These are phyloP conservation scores for Paecilomyces sp. DNA, from an alignment of 2,329 filamentous ascomycete genomes.

Conservation along the genomic window DNA sequence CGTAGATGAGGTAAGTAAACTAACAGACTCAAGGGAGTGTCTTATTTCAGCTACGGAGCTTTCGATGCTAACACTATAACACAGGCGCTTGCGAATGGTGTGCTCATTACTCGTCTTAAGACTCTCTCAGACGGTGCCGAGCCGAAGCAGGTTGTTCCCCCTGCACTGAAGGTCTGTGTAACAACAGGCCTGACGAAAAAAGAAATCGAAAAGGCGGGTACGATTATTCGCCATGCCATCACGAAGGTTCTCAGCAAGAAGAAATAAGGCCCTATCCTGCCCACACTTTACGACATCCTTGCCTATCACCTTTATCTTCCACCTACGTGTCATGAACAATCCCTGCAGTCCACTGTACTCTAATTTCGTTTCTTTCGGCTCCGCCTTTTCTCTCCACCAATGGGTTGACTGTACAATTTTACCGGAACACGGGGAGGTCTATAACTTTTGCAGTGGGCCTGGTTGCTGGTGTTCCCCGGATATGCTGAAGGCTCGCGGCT, in stretches of 20 bases:
- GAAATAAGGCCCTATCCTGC: slow-evolving; percentile 28
- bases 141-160: slow-evolving; percentile 62
- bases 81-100: slow-evolving; percentile 75
- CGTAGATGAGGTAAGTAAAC: slow-evolving; percentile 77
- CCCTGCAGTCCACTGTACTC: slow-evolving; percentile 8
- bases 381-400: slow-evolving; percentile 2
- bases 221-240: slow-evolving; percentile 81
- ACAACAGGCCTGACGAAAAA: slow-evolving; percentile 84
- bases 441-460: background rate
- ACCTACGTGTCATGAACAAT: slow-evolving; percentile 11
- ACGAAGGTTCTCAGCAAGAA: slow-evolving; percentile 73
- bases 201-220: slow-evolving; percentile 90
- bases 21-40: background rate
- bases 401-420: background rate
- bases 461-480: background rate
- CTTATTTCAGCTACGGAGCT: background rate
- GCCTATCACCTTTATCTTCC: slow-evolving; percentile 6
- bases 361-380: slow-evolving; percentile 6
- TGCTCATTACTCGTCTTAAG: slow-evolving; percentile 83
- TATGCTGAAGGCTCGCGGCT: background rate
- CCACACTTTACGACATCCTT: background rate
- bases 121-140: slow-evolving; percentile 60
- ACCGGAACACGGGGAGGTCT: background rate
- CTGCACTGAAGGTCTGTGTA: slow-evolving; percentile 85
- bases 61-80: slow-evolving; percentile 6